A percentile compares a stretch with the other conserved stretches of the same genome.
phyloP scores from a whole-genome alignment of 2,329 filamentous ascomycete species.

The Neopestalotiopsis sp. region DNA sequence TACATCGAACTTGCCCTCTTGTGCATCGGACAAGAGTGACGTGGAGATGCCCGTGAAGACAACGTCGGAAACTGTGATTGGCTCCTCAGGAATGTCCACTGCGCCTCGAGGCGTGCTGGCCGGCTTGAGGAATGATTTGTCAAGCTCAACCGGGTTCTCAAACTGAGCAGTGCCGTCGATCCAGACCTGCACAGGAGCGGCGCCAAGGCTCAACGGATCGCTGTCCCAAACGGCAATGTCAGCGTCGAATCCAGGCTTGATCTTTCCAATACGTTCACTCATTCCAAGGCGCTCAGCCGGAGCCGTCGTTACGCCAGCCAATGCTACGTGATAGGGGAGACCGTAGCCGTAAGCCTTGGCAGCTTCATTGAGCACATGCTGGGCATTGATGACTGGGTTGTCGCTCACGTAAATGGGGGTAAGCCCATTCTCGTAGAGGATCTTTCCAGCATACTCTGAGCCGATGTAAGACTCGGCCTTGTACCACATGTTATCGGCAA shows the following conservation, averaged over 20 bases:
- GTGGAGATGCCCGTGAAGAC: conserved; percentile 63
- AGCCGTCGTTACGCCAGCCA: conserved; percentile 63
- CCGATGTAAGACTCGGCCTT: conserved; percentile 70
- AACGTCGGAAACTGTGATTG: conserved; percentile 43
- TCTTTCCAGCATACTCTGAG: conserved; percentile 70
- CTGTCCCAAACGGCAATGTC: conserved; percentile 69
- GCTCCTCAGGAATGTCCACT: conserved; percentile 47
- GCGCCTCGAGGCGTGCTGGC: conserved; percentile 48
- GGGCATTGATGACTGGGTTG: conserved; percentile 73
- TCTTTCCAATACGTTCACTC: conserved; percentile 62
- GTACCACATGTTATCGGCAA: conserved; percentile 77
- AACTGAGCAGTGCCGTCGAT: conserved; percentile 67
- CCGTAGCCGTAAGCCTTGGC: conserved; percentile 66
- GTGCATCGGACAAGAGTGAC: conserved; percentile 51
- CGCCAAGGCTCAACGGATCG: conserved; percentile 65
- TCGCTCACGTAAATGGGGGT: conserved; percentile 74
- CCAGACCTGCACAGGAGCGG: conserved; percentile 66
- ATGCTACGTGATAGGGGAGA: conserved; percentile 64
- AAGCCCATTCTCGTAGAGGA: conserved; percentile 68
- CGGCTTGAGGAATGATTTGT: conserved; percentile 50
- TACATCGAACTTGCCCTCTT: conserved; percentile 26
- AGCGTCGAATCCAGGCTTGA: conserved; percentile 67
- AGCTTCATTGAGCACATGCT: conserved; percentile 71
- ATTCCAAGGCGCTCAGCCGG: conserved; percentile 65
- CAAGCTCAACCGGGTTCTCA: conserved; percentile 57